Base-by-base conservation (phyloP, 768 basidiomycete species). In the Phlebiopsis flavidoalba region DNA sequence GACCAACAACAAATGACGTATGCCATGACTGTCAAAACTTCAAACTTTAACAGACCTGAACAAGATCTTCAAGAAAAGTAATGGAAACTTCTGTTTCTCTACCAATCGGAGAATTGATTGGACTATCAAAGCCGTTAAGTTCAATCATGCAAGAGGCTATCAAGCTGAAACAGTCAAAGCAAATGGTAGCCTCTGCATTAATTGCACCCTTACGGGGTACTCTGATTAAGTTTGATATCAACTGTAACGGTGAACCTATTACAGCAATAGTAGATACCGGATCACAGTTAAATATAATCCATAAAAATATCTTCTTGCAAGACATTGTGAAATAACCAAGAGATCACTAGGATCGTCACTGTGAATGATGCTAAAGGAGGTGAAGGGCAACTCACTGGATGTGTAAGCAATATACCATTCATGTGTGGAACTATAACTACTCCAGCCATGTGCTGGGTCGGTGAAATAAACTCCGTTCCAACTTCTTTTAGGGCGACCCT, bases 361-460 rank as follows among this genome's bases (percentile, higher is more conserved):
- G 47, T 57, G 56, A 47, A 47, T 8, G 45, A 57, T 22, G 56
- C 56, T 6, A 57, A 57, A 33, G 56, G 56, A 8, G 56, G 56
- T 3, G 56, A 57, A 57, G 43, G 56, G 1, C 46, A 17, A n/a
- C 43, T 57, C 2, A n/a, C 22, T 10, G 56, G 56, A 1, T 46
- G 19, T 10, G 40, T 47, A 4, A 14, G 1, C 3, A 47, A 57
- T 15, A 22, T 57, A 19, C 45, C 56, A 1, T 24, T 57, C 3
- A 57, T 3, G 7, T 57, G 56, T 31, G 45, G 56, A 46, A 19
- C 21, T 2, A 45, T 48, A 2, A 5, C 24, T 2, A 57, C 56
- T 7, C 40, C 21, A 15, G 56, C 56, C 1, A 57, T 7, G 1
- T 46, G 21, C 21, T 57, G 21, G 24, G 22, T 57, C 21, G 56